Evolutionary conservation across 2,329 filamentous ascomycete genomes (phyloP), one percentile per base, ranked within the genome.

Genomic region (Septoria linicola): DNA sequence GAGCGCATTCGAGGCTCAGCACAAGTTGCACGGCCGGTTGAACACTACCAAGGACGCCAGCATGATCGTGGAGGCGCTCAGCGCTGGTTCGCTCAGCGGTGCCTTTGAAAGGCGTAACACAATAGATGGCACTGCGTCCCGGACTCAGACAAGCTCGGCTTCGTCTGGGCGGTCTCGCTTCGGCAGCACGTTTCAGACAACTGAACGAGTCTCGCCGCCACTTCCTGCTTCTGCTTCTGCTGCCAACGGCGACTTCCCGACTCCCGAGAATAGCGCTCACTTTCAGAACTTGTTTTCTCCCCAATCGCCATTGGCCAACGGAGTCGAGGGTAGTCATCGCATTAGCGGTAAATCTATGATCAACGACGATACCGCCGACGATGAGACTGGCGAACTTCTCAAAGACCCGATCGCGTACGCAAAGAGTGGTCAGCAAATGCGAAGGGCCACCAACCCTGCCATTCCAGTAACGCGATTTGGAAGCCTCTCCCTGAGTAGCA

Each of bases 321-420:
- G 85, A 46, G 75, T 86, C n/a, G 74, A 75, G n/a, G 83, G 84
- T 53, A 76, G 78, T 42, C 71, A 75, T 13, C 77, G 81, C 50
- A 75, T 81, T 31, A 80, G 81, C 2, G 84, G 87, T 60, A 89
- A 89, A 69, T 80, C 82, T 2, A 73, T 89, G 43, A 90, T 90
- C 68, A 85, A 81, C 58, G 81, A 86, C 61, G 81, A 85, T 63
- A 78, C 79, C 13, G 82, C 80, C 21, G 83, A 87, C 57, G 86
- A 89, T 42, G 87, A 89, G 65, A 87, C 86, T 2, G 81, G 78
- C 27, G 80, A 84, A 60, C 74, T 90, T n/a, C 75, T 89, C 39
- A 85, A 85, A 51, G 83, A 89, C 48, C 82, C 86, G 0, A 77
- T 88, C 36, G 84, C 80, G 7, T 89, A 84, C 64, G 88, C 87